These are phyloP conservation scores for Hymenoscyphus occultus DNA, from an alignment of 2,329 filamentous ascomycete species.

Conservation along the genomic window DNA sequence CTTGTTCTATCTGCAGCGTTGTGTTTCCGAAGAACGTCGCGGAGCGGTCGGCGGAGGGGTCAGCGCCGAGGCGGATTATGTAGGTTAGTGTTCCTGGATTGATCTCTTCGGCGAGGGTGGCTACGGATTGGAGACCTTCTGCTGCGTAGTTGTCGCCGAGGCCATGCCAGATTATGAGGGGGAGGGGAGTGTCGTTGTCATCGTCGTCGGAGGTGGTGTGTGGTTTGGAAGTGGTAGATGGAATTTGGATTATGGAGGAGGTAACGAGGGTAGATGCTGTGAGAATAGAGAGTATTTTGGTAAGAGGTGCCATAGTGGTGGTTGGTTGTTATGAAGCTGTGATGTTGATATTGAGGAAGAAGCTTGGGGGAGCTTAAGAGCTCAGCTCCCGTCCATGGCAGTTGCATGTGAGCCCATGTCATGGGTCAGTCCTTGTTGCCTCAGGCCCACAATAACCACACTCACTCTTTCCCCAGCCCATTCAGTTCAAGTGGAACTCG, in stretches of 20 bases:
- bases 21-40: conserved; percentile 92
- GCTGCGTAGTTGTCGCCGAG: conserved; percentile 71
- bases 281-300: conserved; percentile 23
- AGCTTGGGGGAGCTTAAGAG: not conserved
- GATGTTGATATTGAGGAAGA: conserved; percentile 6
- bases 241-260: conserved; percentile 20
- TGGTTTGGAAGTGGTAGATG: not conserved
- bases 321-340: conserved; percentile 8
- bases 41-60: conserved; percentile 66
- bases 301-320: conserved; percentile 24
- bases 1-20: conserved; percentile 69
- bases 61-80: conserved; percentile 64
- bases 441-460: not conserved
- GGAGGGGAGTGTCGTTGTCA: conserved; percentile 66
- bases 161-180: conserved; percentile 92
- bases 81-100: conserved; percentile 86
- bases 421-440: not conserved
- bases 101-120: conserved; percentile 64
- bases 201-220: conserved; percentile 17
- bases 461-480: too few relatives aligned
- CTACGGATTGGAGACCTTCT: conserved; percentile 71
- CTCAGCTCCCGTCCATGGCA: not conserved
- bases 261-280: conserved; percentile 20
- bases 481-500: too few relatives aligned
- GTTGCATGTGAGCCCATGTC: too few relatives aligned